Conservation (phyloP, 2,329 filamentous ascomycete species). For the Clarireedia monteithiana region DNA sequence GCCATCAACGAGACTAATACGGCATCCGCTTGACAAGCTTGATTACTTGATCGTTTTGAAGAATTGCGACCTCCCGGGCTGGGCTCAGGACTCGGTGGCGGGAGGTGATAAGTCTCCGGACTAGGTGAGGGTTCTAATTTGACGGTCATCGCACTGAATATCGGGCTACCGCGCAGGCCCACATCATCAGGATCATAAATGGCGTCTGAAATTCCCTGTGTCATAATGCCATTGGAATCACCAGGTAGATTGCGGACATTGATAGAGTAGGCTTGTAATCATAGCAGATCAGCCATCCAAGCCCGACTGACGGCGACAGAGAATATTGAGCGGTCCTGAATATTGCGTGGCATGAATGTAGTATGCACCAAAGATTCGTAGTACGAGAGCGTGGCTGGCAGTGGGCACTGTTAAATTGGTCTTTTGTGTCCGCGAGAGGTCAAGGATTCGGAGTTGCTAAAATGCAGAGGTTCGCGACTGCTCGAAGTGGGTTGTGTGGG, state of each 20-base stretch:
- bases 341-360: slow-evolving; percentile 2
- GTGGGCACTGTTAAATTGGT: no score
- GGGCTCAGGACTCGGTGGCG: slow-evolving; percentile 37
- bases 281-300: slow-evolving; percentile 16
- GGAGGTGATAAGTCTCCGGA: slow-evolving; percentile 38
- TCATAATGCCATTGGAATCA: slow-evolving; percentile 9
- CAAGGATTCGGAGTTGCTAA: no score
- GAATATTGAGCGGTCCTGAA: background rate
- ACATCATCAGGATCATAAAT: slow-evolving; percentile 43
- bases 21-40: slow-evolving; percentile 51
- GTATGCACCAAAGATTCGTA: background rate
- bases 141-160: slow-evolving; percentile 34
- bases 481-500: no score
- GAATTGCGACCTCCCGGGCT: slow-evolving; percentile 25
- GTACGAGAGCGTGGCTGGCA: no score
- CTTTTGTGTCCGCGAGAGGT: no score
- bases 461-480: no score
- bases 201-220: background rate
- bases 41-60: slow-evolving; percentile 14
- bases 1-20: slow-evolving; percentile 60
- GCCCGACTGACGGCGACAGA: background rate
- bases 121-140: slow-evolving; percentile 44
- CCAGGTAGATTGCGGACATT: slow-evolving; percentile 6
- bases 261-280: slow-evolving; percentile 12
- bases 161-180: slow-evolving; percentile 34